Evolutionary conservation across 202 grass and related monocot genomes (phyloP), one percentile per base, ranked within the genome.

Genomic region (Zizania palustris): DNA sequence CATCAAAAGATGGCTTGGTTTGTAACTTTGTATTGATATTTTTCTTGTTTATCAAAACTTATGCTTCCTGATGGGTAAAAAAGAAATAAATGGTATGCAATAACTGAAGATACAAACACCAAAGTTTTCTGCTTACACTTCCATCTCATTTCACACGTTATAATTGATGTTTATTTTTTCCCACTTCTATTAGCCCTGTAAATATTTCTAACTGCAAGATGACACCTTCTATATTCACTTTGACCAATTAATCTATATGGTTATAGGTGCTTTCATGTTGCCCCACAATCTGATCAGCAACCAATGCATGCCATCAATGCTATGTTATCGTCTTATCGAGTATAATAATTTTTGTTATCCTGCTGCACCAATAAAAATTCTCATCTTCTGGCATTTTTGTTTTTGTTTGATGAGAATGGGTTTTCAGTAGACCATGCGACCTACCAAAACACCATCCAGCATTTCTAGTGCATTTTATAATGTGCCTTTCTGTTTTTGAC

Each of bases 1-100:
- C 91, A 67, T 97, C 94, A 44, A 93, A 88, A 85, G 94, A 97
- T 93, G 94, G 94, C 81, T 93, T 50, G 86, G 94, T 97, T 86
- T 82, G 94, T 93, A 71, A 19, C 70, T 79, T 45, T 56, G 57
- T 59, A 77, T 41, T 34, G 46, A 28, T 78, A 75, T 75, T 19
- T 19, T 16, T 36, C 77, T 63, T 67, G 9, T 62, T 55, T 28
- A 11, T 81, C 65, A 63, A 22, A 65, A 69, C 19, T 5, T 62
- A 15, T 73, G 73, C 42, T 13, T 78, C 60, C 44, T 15, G 35
- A 73, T 82, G 60, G 34, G 16, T 20, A 65, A 57, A 48, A 0
- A 82, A 12, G 5, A 65, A 60, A 58, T 11, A 77, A 65, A 56
- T 51, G 33, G 5, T 19, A 50, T 15, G 4, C 64, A 80, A 71